Evolutionary conservation across 306 rosid species (phyloP).

Genomic region (Fragaria vesca): DNA sequence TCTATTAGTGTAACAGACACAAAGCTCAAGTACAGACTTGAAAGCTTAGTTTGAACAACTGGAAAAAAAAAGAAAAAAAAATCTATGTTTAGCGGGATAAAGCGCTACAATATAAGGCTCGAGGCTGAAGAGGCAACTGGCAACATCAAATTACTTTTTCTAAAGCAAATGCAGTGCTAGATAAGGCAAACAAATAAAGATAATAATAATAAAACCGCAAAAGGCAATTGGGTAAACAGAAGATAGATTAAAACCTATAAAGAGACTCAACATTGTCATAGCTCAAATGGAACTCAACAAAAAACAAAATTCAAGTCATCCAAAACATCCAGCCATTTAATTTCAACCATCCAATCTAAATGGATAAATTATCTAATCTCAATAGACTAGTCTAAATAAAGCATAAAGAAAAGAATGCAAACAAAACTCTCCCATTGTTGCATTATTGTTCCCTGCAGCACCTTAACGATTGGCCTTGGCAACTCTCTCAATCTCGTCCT

Average conservation of each 20-base stretch:
- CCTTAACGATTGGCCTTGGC: conserved; percentile 21
- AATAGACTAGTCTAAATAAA: background rate
- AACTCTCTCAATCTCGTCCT: conserved; percentile 21
- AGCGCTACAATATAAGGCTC: background rate
- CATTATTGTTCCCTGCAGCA: background rate
- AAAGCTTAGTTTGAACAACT: background rate
- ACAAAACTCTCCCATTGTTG: background rate
- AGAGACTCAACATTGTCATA: conserved; percentile 5
- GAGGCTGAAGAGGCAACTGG: background rate
- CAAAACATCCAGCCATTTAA: background rate
- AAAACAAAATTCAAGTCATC: conserved; percentile 3
- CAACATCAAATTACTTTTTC: background rate
- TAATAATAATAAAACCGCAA: background rate
- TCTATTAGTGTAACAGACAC: background rate
- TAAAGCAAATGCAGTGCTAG: background rate
- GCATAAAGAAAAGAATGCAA: background rate
- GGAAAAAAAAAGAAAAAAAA: background rate
- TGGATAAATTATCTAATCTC: conserved; percentile 5
- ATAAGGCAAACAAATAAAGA: background rate
- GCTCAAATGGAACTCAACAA: background rate
- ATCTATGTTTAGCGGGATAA: background rate
- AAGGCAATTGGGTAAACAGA: background rate
- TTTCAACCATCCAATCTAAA: conserved; percentile 2
- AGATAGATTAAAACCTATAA: background rate
- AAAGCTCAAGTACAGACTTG: background rate